Base-by-base conservation (phyloP, 805 yeast genomes). In the Sugiyamaella marilandica region DNA sequence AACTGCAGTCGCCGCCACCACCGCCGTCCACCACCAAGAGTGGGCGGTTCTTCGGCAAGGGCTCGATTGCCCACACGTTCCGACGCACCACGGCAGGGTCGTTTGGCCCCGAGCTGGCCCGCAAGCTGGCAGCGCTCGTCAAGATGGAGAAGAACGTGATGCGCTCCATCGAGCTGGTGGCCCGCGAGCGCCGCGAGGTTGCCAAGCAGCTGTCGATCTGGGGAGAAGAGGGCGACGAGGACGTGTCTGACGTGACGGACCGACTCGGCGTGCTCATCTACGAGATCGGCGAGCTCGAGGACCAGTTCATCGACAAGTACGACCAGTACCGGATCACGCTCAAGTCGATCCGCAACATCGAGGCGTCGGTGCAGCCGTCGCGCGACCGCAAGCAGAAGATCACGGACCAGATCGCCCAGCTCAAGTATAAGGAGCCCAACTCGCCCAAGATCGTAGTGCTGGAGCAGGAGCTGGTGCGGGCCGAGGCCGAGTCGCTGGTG, bases 141-240 rank as follows among this genome's bases (percentile, higher is more conserved):
- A 94, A 92, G 81, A 87, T 90, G 80, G 99, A 92, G 78, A 94
- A 94, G 81, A 87, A 87, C 72, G 86, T 92, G 59, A 85, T 91
- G 87, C 85, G 97, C 73, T 83, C 96, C 57, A 79, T 94, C 66
- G 98, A 94, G 77, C 78, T 88, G 60, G 91, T 89, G 55, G 89
- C 97, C 62, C 82, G 86, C 65, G 98, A 94, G 78, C 84, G 97
- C 72, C 84, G 91, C 71, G 91, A 86, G 66, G 97, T 91, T 62
- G 99, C 98, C 65, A 91, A 90, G 78, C 98, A 92, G 78, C 81
- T 92, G 70, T 90, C 97, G 34, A 71, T 85, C 62, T 92, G 99
- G 99, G 99, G 99, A 76, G 96, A 87, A 72, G 95, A 86, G 69
- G 90, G 91, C 69, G 98, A 92, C 70, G 98, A 92, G 66, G 99